Evolutionary conservation across 129 eudicot species (phyloP).

Genomic region (Chrysanthemum lavandulifolium): DNA sequence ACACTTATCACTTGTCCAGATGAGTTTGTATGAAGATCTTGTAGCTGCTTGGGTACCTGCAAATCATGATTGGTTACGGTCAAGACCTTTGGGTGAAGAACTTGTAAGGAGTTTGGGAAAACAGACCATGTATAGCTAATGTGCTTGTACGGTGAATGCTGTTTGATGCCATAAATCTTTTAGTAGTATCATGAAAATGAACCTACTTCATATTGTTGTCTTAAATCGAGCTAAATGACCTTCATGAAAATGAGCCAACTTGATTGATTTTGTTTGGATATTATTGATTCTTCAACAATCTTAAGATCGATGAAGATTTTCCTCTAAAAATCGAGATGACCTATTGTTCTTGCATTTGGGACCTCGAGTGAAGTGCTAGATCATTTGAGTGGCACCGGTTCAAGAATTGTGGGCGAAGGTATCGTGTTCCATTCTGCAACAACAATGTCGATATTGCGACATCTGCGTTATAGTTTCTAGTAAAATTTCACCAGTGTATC

Average conservation of each 20-base stretch:
- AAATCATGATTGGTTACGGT: slow-evolving; percentile 79
- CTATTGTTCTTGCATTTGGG: slow-evolving; percentile 84
- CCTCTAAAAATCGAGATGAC: slow-evolving; percentile 58
- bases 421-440: slow-evolving; percentile 92
- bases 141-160: slow-evolving; percentile 74
- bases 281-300: slow-evolving; percentile 11
- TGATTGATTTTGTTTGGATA: background rate
- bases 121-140: slow-evolving; percentile 86
- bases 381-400: slow-evolving; percentile 70
- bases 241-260: background rate
- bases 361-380: slow-evolving; percentile 96
- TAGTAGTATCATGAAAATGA: slow-evolving; percentile 3
- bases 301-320: slow-evolving; percentile 17
- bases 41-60: slow-evolving; percentile 99
- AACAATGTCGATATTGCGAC: slow-evolving; percentile 91
- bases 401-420: slow-evolving; percentile 84
- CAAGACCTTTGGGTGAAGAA: slow-evolving; percentile 82
- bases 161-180: slow-evolving; percentile 26
- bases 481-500: slow-evolving; percentile 81
- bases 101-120: slow-evolving; percentile 72
- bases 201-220: background rate
- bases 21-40: slow-evolving; percentile 96
- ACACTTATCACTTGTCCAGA: slow-evolving; percentile 44
- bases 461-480: slow-evolving; percentile 80
- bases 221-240: background rate